These are phyloP conservation scores for Carpinus viminea DNA, from an alignment of 306 rosid species.

Conservation along the genomic window DNA sequence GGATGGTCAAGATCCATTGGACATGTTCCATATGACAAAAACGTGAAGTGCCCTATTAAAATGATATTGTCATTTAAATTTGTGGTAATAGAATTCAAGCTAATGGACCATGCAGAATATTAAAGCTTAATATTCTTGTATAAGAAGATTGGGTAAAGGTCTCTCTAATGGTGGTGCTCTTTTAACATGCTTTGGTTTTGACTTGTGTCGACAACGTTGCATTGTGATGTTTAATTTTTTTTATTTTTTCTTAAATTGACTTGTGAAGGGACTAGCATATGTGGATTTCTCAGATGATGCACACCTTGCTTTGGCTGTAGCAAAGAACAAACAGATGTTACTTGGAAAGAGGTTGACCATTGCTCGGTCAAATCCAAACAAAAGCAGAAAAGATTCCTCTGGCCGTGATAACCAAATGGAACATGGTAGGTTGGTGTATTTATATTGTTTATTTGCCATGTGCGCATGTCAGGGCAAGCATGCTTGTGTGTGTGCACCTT, in stretches of 20 bases:
- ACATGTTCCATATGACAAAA: too few species aligned
- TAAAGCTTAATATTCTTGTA: too few species aligned
- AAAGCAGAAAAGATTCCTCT: constrained; percentile 48
- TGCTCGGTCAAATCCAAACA: constrained; percentile 79
- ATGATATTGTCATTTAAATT: background rate
- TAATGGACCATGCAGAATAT: background rate
- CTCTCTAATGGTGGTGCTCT: background rate
- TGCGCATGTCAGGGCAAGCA: background rate
- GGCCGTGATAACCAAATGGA: constrained; percentile 31
- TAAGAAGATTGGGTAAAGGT: background rate
- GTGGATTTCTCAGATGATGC: constrained; percentile 80
- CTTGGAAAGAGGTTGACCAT: constrained; percentile 82
- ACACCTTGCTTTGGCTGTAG: constrained; percentile 80
- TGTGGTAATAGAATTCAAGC: background rate
- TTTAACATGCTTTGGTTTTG: background rate
- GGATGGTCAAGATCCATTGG: background rate
- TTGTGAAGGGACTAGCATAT: constrained; percentile 82
- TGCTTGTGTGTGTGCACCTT: constrained; percentile 4
- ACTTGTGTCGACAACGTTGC: background rate
- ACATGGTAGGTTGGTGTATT: constrained; percentile 41
- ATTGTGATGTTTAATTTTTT: background rate
- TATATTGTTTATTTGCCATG: background rate
- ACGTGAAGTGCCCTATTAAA: too few species aligned
- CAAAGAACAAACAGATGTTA: constrained; percentile 59
- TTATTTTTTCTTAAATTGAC: background rate